A percentile compares a stretch with the other conserved stretches of the same genome.
phyloP scores from a whole-genome alignment of 441 rosid genomes.

The Isatis lusitanica region DNA sequence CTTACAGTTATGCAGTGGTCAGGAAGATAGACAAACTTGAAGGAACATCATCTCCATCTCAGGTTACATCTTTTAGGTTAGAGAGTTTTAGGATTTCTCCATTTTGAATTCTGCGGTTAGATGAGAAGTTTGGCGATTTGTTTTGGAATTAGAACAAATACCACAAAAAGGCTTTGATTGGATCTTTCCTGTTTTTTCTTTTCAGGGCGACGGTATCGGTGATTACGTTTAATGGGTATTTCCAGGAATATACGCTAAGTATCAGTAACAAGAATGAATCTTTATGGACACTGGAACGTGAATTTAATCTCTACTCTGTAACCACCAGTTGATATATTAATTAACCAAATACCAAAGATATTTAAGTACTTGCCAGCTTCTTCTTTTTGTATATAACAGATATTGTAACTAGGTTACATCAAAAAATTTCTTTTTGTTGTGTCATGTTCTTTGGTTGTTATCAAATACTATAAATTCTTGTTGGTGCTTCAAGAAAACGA shows the following conservation, averaged over 20 bases:
- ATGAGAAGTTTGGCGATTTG: conserved; percentile 1
- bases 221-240: conserved; percentile 67
- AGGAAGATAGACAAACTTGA: conserved; percentile 65
- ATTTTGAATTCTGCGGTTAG: not conserved
- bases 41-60: conserved; percentile 52
- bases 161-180: not conserved
- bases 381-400: conserved; percentile 24
- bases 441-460: not conserved
- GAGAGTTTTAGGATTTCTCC: not conserved
- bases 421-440: not conserved
- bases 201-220: conserved; percentile 66
- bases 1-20: conserved; percentile 60
- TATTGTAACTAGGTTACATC: not conserved
- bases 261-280: conserved; percentile 54
- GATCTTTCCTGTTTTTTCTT: not conserved
- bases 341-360: conserved; percentile 6
- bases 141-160: conserved; percentile 10
- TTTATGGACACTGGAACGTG: conserved; percentile 71
- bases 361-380: not conserved
- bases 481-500: not conserved
- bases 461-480: not conserved
- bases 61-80: conserved; percentile 51
- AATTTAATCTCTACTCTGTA: conserved; percentile 55
- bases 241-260: conserved; percentile 67
- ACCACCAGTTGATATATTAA: conserved; percentile 23